These are phyloP conservation scores for Endocladia muricata DNA, from an alignment of 31 red algal genomes.

Conservation along the genomic window DNA sequence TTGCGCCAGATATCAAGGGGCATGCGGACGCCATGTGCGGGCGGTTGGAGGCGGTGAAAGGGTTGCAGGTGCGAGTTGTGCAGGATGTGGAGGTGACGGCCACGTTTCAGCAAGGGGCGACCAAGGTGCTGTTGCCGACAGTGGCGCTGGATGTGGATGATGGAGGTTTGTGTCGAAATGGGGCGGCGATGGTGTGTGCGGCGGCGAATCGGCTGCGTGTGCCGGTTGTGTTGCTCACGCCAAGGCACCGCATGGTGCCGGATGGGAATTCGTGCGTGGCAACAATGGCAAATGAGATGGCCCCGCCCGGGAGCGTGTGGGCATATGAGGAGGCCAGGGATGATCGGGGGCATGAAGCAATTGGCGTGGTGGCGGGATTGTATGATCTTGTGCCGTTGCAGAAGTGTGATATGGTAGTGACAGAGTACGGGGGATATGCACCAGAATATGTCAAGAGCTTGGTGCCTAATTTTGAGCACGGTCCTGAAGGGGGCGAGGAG, in stretches of 20 bases:
- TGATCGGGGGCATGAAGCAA: constrained; percentile 34
- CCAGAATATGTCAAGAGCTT: constrained; percentile 44
- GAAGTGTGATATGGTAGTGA: constrained; percentile 32
- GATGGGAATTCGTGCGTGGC: constrained; percentile 23
- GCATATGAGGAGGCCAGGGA: constrained; percentile 43
- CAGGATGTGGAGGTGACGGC: constrained; percentile 4
- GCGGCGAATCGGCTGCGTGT: constrained; percentile 32
- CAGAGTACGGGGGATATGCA: constrained; percentile 52
- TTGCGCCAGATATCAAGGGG: constrained; percentile 14
- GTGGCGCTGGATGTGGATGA: constrained; percentile 42
- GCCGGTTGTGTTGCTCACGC: constrained; percentile 23
- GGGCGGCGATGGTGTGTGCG: constrained; percentile 15
- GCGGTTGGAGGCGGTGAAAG: neutral
- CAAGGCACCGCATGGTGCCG: constrained; percentile 33
- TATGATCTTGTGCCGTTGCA: constrained; percentile 53
- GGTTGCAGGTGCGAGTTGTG: neutral
- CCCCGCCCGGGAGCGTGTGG: constrained; percentile 41
- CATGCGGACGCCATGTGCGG: neutral
- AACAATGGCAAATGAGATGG: neutral
- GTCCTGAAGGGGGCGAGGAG: neutral
- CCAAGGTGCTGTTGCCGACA: constrained; percentile 30
- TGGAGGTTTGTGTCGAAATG: constrained; percentile 19
- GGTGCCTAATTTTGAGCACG: constrained; percentile 13
- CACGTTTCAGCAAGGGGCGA: neutral
- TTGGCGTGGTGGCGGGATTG: constrained; percentile 21